Evolutionary conservation across 805 yeast genomes (phyloP), one percentile per base, ranked within the genome.

Genomic region (Wickerhamomyces subpelliculosus): DNA sequence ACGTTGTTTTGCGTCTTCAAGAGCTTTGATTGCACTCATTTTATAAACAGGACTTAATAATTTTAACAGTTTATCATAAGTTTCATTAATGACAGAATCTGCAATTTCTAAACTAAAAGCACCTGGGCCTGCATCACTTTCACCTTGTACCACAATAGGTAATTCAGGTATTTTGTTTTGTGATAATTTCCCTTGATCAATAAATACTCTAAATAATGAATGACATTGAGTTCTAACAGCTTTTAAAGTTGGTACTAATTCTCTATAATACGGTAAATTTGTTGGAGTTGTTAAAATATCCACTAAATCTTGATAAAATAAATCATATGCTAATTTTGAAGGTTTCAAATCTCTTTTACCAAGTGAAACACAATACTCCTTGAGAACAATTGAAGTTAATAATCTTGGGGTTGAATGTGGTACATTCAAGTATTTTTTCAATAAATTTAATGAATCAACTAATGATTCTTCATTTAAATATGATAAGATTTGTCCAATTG

Each of bases 61-160:
- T 40, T 73, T 75, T 46, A 78, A 63, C 45, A 87, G 62, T 52
- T 80, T 81, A n/a, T 72, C 74, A 53, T 75, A 86, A 7, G 78
- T 74, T 28, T 78, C 84, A 29, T 65, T 65, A 24, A 81, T 64
- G 14, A 88, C 72, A 44, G 75, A 73, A 40, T 83, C 83, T 1
- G 96, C 97, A 43, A 75, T 73, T 31, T 73, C 83, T 29, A 93
- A 57, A 13, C 87, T 75, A 61, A 93, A 93, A 0, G 97, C 97
- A 50, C 82, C 88, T 1, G 95, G 87, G 2, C 96, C 97, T 2
- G 97, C 95, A 42, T 85, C 95, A 1, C 78, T 69, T 55, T 93
- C 97, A 26, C 98, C 98, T 58, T 88, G 90, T 4, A 90, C 96
- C 9, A 89, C 78, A 5, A 88, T 80, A 0, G 98, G 93, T 16